Base-by-base conservation (phyloP, 352 stramenopile species). In the Globisporangium iwayamae region DNA sequence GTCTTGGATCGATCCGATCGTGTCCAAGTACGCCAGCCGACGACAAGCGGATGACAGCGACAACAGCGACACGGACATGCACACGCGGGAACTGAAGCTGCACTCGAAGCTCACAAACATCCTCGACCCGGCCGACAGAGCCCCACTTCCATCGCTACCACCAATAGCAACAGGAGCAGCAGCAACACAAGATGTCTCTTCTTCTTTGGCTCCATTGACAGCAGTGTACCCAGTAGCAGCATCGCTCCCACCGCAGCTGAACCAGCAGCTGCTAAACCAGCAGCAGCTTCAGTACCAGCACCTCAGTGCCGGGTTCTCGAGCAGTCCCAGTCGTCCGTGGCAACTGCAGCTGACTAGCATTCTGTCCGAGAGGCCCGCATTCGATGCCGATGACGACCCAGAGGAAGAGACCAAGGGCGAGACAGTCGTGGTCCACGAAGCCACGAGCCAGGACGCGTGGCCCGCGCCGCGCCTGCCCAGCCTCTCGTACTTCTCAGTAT, bases 271-370 rank as follows among this genome's bases (percentile, higher is more conserved):
- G 13, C 25, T 18, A 30, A 16, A 18, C 3, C 59, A 56, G 48
- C 50, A 18, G 7, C 14, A 30, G n/a, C 8, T 13, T 5, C 28
- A 43, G 16, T 32, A 43, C 20, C 57, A 54, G 8, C 16, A 51
- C 6, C 20, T 36, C 20, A 36, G 11, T 43, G 16, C 50, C 1
- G 7, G 11, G 14, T 22, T 48, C 16, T 48, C 43, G 8, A 22
- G 16, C 4, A 16, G 16, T 45, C 51, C 18, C n/a, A 56, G 28
- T 41, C 20, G 32, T 3, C 62, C 62, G 9, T 68, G 62, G 62
- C 54, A 68, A 36, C 55, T 68, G 13, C 62, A 68, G 62, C 56
- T 68, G 18, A 41, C 62, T 0, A 48, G 22, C 47, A 56, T 63
- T 16, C 55, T 64, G 16, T 16, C 36, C 14, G 20, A 41, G 3